These are phyloP conservation scores for Eimeria necatrix DNA, from an alignment of 169 alveolate species.

Conservation along the genomic window DNA sequence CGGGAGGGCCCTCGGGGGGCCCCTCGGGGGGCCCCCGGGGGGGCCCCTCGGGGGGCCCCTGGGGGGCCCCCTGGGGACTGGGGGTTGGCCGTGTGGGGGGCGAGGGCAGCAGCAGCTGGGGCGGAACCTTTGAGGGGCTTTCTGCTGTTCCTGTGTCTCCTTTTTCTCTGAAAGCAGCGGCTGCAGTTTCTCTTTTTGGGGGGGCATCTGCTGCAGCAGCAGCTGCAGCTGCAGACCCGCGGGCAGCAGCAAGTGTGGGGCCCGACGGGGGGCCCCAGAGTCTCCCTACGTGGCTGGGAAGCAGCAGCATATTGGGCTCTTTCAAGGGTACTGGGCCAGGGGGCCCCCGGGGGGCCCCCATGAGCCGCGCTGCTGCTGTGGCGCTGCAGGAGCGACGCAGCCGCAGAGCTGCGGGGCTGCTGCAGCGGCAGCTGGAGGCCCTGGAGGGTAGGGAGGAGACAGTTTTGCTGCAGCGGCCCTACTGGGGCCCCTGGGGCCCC, in stretches of 20 bases:
- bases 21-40: background rate
- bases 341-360: background rate
- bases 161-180: background rate
- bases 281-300: background rate
- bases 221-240: too few species aligned
- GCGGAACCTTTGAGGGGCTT: background rate
- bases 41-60: background rate
- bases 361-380: slow-evolving; percentile 16
- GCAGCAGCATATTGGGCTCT: background rate
- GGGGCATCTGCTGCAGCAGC: background rate
- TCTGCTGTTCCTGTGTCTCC: background rate
- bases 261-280: slow-evolving; percentile 3
- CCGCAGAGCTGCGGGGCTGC: background rate
- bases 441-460: background rate
- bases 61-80: background rate
- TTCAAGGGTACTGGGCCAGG: background rate
- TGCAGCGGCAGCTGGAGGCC: background rate
- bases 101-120: background rate
- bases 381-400: slow-evolving; percentile 46
- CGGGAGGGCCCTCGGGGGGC: slow-evolving; percentile 12
- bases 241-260: background rate
- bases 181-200: background rate
- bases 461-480: background rate
- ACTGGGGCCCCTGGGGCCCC: too few species aligned
- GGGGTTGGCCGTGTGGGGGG: background rate